Conservation (phyloP, 768 basidiomycete genomes). For the Porpolomopsis calyptriformis region DNA sequence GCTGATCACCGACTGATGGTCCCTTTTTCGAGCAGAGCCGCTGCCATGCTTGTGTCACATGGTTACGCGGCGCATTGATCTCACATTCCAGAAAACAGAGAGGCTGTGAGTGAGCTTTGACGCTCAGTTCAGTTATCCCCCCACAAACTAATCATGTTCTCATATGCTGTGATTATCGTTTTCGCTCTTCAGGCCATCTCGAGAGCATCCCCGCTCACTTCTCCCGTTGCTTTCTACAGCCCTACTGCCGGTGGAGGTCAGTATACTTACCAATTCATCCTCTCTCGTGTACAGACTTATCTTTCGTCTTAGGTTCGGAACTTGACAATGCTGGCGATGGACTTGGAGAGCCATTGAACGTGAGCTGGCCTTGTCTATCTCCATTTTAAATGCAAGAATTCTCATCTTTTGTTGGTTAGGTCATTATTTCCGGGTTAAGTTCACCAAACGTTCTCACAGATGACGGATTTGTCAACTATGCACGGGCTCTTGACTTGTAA, state of each 20-base stretch:
- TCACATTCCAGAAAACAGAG: too few species aligned
- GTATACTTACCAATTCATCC: neutral
- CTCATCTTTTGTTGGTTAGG: conserved; percentile 16
- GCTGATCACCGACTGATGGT: too few species aligned
- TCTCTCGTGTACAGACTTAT: neutral
- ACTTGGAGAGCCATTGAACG: conserved; percentile 66
- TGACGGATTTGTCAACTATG: conserved; percentile 47
- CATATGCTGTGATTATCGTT: neutral
- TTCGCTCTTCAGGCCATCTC: conserved; percentile 5
- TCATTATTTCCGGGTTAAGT: conserved; percentile 58
- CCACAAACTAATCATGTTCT: too few species aligned
- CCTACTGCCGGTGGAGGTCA: conserved; percentile 31
- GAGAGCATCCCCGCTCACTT: conserved; percentile 6
- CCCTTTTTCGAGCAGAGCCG: too few species aligned
- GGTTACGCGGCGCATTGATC: too few species aligned
- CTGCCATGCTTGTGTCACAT: too few species aligned
- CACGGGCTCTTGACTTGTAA: conserved; percentile 53
- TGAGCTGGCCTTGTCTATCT: conserved; percentile 33
- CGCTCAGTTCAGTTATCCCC: neutral
- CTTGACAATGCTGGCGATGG: conserved; percentile 39
- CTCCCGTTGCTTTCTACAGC: conserved; percentile 28
- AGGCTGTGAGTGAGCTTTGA: too few species aligned
- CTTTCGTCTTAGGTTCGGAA: conserved; percentile 37
- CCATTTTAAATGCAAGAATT: neutral
- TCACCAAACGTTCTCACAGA: conserved; percentile 47